Base-by-base conservation (phyloP, 192 early-diverging fungal species). In the Fimicolochytrium jonesii region DNA sequence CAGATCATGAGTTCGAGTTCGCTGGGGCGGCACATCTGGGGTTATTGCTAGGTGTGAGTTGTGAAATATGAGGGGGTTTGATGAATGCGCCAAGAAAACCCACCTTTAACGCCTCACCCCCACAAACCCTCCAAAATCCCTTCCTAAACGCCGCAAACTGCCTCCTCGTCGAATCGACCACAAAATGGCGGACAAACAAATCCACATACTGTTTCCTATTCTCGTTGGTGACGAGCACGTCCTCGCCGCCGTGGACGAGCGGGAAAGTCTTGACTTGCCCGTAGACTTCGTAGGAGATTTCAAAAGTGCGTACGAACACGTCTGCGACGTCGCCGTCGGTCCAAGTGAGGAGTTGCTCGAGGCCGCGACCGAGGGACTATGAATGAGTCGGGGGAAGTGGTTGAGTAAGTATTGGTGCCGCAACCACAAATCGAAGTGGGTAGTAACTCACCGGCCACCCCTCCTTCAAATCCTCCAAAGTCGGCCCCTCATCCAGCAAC, bases 291-390 rank as follows among this genome's bases (percentile, higher is more conserved):
- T 78, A 73, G 0, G 87, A 86, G n/a, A 93, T 87, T 59, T 93
- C 90, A 69, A 92, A 97, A 25, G 85, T 73, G 18, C 88, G 78
- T 61, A 84, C 78, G 66, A 94, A 94, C 3, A 93, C 79, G 59
- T 94, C 90, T 39, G 85, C 85, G 0, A 97, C 87, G 36, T 86
- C 86, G 36, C 72, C 72, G 54, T 87, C 78, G 2, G 66, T 61
- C 92, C 92, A 96, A 4, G 88, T 80, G 6, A 94, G 74, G 61
- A 96, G 77, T 66, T 87, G 83, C 56, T 83, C 72, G 55, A 94
- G 62, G 3, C 94, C 94, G n/a, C 78, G 68, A 2, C 82, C 88
- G 7, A 97, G 76, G 4, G 72, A 51, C 64, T 88, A 74, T 31
- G 70, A 77, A n/a, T n/a, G n/a, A n/a, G n/a, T n/a, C n/a, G n/a